These are phyloP conservation scores for Euphrasia arctica DNA, from an alignment of 305 asterid species.

Conservation along the genomic window DNA sequence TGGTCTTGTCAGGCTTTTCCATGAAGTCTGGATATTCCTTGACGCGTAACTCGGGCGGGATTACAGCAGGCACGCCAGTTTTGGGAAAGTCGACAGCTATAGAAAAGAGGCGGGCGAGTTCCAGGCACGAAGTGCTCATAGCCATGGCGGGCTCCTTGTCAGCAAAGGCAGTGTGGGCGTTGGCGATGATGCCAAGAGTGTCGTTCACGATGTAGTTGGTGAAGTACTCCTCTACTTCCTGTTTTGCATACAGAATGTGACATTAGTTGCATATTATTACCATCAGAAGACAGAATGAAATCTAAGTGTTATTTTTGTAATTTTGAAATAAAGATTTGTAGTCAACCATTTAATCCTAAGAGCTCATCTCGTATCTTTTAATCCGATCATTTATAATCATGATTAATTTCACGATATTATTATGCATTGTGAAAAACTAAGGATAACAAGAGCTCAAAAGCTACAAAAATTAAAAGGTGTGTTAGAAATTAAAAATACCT, in stretches of 20 bases:
- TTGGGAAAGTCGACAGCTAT: slow-evolving; percentile 92
- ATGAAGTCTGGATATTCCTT: slow-evolving; percentile 89
- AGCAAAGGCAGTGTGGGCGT: slow-evolving; percentile 86
- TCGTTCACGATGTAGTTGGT: slow-evolving; percentile 83
- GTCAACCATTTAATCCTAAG: too few species aligned
- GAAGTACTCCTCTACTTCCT: slow-evolving; percentile 90
- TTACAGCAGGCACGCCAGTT: slow-evolving; percentile 87
- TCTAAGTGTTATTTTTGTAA: too few species aligned
- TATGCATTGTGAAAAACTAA: neutral
- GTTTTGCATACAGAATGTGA: slow-evolving; percentile 10
- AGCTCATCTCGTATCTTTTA: too few species aligned
- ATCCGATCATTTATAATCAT: too few species aligned
- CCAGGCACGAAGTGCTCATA: slow-evolving; percentile 46
- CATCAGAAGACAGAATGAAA: too few species aligned
- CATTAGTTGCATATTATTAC: too few species aligned
- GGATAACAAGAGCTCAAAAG: slow-evolving; percentile 1
- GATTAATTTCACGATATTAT: neutral
- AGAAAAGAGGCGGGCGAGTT: slow-evolving; percentile 66
- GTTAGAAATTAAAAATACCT: slow-evolving; percentile 36
- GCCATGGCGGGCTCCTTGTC: slow-evolving; percentile 61
- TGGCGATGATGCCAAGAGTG: slow-evolving; percentile 75
- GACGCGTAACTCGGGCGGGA: slow-evolving; percentile 66
- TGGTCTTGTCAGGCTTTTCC: slow-evolving; percentile 79
- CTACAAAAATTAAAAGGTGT: neutral
- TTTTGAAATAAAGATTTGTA: neutral